Base-by-base conservation (phyloP, 495 filamentous ascomycete genomes). In the Trichocladium uniseriatum region DNA sequence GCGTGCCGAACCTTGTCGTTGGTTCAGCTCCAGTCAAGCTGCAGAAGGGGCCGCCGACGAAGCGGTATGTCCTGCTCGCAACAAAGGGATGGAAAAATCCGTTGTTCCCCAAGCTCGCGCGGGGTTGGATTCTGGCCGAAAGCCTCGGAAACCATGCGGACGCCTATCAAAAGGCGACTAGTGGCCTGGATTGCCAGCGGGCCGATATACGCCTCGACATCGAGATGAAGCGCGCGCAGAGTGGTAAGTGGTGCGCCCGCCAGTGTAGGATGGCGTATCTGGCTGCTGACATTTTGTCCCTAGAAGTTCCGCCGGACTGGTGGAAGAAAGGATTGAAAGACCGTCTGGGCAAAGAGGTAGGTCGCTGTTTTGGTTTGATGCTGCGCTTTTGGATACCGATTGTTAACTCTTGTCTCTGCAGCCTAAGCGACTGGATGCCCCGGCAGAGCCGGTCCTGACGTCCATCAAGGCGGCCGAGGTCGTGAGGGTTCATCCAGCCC, bases 71-170 rank as follows among this genome's bases (percentile, higher is more conserved):
- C 6, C 32, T 52, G 1, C 45, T 64, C 3, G 9, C 56, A 8
- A 38, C 59, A 4, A 66, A 57, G 43, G 56, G 55, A 6, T 58
- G 49, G 8, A 50, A 55, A 19, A 45, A 48, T 14, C 59, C 63
- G 18, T 38, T 66, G 28, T 63, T 64, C 48, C 44, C 60, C 7
- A 42, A 50, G 15, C 29, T 51, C 2, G 41, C 50, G 37, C 42
- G 46, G 13, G 60, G 51, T 0, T 65, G 62, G 62, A 59, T 49
- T 7, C 52, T 48, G 11, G 57, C 60, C 19, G 62, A 65, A 49
- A 54, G 43, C 42, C 49, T 65, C 15, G 60, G 60, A 0, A 61
- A 63, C 37, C 62, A 65, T 36, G 37, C 34, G 1, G 49, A 50
- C 15, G 60, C 48, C 3, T 63, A 59, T n/a, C 49, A 63, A 38